Percentiles rank a stretch among this genome's conserved stretches.
phyloP scores from a whole-genome alignment of 306 rosid genomes.

The Betula pendula region DNA sequence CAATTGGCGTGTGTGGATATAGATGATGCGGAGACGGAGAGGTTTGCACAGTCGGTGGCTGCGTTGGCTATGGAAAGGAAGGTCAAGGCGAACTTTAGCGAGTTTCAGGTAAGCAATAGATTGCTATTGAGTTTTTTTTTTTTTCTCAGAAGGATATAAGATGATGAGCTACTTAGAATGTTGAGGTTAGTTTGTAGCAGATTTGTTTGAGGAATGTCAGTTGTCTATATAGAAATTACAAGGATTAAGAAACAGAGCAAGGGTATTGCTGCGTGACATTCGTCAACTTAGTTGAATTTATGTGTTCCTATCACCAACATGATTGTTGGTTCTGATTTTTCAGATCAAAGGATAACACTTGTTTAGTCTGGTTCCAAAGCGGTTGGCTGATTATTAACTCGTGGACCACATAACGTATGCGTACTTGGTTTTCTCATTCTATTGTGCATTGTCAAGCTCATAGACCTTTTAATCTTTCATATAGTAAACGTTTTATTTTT shows the following conservation, averaged over 20 bases:
- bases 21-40: slow-evolving; percentile 62
- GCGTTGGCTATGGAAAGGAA: slow-evolving; percentile 76
- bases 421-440: not conserved
- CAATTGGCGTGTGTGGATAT: slow-evolving; percentile 76
- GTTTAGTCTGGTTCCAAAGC: not conserved
- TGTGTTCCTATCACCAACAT: not conserved
- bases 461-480: not conserved
- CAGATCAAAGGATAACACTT: not conserved
- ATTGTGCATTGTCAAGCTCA: not conserved
- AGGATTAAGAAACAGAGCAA: not conserved
- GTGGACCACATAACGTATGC: not conserved
- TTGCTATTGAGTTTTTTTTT: not conserved
- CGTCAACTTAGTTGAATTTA: not conserved
- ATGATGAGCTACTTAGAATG: not conserved
- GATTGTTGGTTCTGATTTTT: not conserved
- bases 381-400: not conserved
- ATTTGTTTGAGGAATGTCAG: not conserved
- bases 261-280: not conserved
- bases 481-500: not conserved
- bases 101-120: slow-evolving; percentile 64
- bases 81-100: slow-evolving; percentile 60
- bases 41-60: slow-evolving; percentile 65
- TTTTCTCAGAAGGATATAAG: not conserved
- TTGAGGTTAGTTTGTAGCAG: not conserved
- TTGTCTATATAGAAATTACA: not conserved